A percentile compares a stretch with the other conserved stretches of the same genome.
These are phyloP conservation scores for Trichoderma simmonsii DNA, from an alignment of 2,329 filamentous ascomycete genomes.

Conservation along the genomic window DNA sequence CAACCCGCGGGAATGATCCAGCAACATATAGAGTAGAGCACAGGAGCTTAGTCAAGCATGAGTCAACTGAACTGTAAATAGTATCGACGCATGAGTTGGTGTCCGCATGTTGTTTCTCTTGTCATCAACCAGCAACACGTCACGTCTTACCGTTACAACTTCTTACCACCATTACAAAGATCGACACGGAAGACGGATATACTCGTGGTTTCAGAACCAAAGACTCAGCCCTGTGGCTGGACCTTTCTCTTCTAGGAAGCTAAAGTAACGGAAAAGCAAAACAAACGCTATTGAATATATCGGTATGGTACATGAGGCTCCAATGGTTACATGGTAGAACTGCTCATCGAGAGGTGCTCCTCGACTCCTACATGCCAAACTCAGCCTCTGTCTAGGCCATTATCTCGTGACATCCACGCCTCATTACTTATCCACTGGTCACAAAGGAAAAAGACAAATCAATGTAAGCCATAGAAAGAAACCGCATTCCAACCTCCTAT, in stretches of 20 bases:
- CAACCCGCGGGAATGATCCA: neutral
- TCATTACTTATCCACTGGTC: conserved; percentile 23
- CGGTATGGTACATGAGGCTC: conserved; percentile 12
- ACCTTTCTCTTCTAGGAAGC: neutral
- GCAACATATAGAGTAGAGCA: neutral
- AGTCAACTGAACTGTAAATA: neutral
- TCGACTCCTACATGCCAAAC: neutral
- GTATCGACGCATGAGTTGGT: neutral
- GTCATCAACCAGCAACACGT: neutral
- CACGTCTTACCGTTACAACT: neutral
- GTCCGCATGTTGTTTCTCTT: neutral
- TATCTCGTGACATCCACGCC: neutral
- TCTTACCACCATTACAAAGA: neutral
- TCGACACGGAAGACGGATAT: neutral
- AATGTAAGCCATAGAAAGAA: neutral
- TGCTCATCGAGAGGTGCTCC: conserved; percentile 1
- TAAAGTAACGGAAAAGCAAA: neutral
- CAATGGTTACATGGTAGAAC: conserved; percentile 2
- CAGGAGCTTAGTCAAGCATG: neutral
- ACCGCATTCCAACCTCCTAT: neutral
- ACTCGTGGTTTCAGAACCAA: neutral
- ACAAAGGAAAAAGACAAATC: neutral
- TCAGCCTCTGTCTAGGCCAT: neutral
- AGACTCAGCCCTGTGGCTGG: neutral
- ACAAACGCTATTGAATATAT: conserved; percentile 13